Evolutionary conservation across 2,329 filamentous ascomycete genomes (phyloP), one percentile per base, ranked within the genome.

Genomic region (Hypoxylon sp.): DNA sequence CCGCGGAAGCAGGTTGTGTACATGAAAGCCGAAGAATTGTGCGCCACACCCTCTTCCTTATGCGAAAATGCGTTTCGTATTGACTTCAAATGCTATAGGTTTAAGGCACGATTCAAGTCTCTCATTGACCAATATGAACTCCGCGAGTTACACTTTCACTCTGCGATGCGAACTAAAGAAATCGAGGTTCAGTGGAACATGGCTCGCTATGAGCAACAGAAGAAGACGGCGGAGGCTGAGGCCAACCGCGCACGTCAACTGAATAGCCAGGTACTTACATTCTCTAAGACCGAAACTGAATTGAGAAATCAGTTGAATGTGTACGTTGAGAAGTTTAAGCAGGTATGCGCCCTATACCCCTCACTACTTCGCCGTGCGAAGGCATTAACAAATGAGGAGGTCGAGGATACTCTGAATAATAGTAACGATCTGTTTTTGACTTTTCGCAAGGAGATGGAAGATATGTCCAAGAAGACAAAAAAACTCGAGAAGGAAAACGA

Each of bases 391-490:
- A 79, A 78, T 81, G 74, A 81, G 82, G 84, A 98, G 95, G 95
- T 98, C 79, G 95, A 98, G 87, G 96, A 98, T 82, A 98, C 95
- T 39, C 87, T 98, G 56, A 98, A 98, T 82, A 98, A 98, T 79
- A 97, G 94, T 81, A 98, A 98, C 83, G 96, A 98, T 79, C 85
- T 98, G 59, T 98, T 98, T 81, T 85, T 98, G 73, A 98, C 96
- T 0, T 98, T 98, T 82, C 90, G 95, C 60, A 98, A 97, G 83
- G 96, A 98, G 82, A 98, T 98, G 94, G 96, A 98, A 82, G 96
- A 98, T 78, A 98, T 98, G 94, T 97, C 94, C 0, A 98, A 98
- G 84, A 98, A 98, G 84, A 97, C 95, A 5, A 98, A 98, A 81
- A 91, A 94, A 26, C 85, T 99, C 58, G 96, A 99, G 80, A 97